A percentile compares a stretch with the other conserved stretches of the same genome.
Evolutionary conservation across 2,329 filamentous ascomycete genomes (phyloP).

Genomic region (Penicillium sp.): DNA sequence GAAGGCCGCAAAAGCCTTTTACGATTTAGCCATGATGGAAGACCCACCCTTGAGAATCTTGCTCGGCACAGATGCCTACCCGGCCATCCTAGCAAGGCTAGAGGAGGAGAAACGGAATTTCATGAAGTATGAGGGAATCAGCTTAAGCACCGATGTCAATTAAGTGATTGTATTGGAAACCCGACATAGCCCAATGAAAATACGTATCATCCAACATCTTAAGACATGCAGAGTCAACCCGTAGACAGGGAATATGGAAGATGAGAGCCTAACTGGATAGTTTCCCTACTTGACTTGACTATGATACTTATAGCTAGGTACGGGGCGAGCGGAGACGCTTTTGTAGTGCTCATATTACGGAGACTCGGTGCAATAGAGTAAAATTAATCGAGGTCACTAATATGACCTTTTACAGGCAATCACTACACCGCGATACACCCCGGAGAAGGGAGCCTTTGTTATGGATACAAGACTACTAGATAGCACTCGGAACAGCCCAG

Average conservation of each 20-base stretch:
- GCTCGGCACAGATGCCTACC: no score
- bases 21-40: no score
- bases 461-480: neutral
- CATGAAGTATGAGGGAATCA: neutral
- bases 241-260: neutral
- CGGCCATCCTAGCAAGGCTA: no score
- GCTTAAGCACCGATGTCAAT: neutral
- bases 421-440: neutral
- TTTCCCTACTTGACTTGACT: neutral
- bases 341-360: neutral
- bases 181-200: neutral
- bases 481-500: neutral
- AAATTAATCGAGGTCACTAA: neutral
- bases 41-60: no score
- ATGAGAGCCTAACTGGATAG: neutral
- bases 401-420: neutral
- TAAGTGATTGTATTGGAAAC: neutral
- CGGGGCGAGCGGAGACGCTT: neutral
- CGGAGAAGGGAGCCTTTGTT: neutral
- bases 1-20: no score
- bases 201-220: neutral
- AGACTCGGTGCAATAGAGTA: neutral
- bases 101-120: neutral
- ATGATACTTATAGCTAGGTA: neutral
- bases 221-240: neutral